These are phyloP conservation scores for Noccaea bulbosa DNA, from an alignment of 345 rosid genomes.

Conservation along the genomic window DNA sequence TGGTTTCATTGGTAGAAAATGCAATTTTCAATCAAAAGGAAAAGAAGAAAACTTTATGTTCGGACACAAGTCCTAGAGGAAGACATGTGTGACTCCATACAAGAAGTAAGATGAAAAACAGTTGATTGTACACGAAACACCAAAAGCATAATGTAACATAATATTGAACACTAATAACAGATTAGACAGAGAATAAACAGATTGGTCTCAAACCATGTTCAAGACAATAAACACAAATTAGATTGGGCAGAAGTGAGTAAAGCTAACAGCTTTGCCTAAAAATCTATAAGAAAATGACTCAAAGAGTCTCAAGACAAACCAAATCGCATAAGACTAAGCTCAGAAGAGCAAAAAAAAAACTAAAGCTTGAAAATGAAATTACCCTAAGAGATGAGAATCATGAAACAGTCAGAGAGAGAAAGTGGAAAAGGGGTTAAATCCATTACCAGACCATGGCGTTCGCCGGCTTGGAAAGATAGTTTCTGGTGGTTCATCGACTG, in stretches of 20 bases:
- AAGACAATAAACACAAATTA: background rate
- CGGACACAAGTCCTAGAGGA: slow-evolving; percentile 3
- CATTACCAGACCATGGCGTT: slow-evolving; percentile 68
- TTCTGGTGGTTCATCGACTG: slow-evolving; percentile 83
- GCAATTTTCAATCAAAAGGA: background rate
- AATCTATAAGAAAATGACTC: background rate
- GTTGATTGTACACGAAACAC: background rate
- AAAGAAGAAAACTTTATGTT: background rate
- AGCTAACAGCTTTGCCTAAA: background rate
- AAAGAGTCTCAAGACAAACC: background rate
- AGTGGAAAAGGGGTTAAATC: background rate
- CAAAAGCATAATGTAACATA: background rate
- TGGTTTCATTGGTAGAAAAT: background rate
- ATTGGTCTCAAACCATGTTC: no score
- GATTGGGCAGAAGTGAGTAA: background rate
- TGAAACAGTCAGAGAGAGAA: background rate
- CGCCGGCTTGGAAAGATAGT: slow-evolving; percentile 73
- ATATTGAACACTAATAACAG: background rate
- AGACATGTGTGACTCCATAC: background rate
- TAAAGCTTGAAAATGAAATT: background rate
- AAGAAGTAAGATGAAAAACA: slow-evolving; percentile 16
- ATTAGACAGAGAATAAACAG: no score
- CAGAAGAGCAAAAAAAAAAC: background rate
- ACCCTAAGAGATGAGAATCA: slow-evolving; percentile 12
- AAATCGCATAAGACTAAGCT: background rate